These are phyloP conservation scores for Hibiscus trionum DNA, from an alignment of 345 rosid genomes.

Conservation along the genomic window DNA sequence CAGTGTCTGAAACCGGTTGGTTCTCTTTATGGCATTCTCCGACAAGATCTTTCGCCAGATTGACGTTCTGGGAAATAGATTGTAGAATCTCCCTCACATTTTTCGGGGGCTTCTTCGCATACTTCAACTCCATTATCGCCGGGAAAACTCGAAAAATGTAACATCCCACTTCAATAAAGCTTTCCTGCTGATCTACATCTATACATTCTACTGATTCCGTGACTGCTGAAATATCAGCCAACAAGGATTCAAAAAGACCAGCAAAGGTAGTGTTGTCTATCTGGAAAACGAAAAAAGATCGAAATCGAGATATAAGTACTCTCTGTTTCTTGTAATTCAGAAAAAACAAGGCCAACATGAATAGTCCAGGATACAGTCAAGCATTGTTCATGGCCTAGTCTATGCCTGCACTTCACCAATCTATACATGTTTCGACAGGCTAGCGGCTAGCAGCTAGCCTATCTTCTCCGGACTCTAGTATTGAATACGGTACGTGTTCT, in stretches of 20 bases:
- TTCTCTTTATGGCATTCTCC: slow-evolving; percentile 19
- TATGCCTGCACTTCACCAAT: background rate
- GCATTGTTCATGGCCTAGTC: background rate
- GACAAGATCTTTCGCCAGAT: slow-evolving; percentile 41
- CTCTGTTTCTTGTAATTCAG: background rate
- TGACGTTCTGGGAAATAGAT: slow-evolving; percentile 40
- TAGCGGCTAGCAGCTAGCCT: background rate
- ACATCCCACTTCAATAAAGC: slow-evolving; percentile 44
- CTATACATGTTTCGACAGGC: background rate
- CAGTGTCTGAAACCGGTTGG: slow-evolving; percentile 26
- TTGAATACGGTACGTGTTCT: background rate
- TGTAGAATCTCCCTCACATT: slow-evolving; percentile 40
- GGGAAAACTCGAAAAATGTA: slow-evolving; percentile 58
- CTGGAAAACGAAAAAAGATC: slow-evolving; percentile 24
- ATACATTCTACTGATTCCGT: slow-evolving; percentile 31
- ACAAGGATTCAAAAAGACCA: slow-evolving; percentile 30
- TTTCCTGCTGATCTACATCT: slow-evolving; percentile 36
- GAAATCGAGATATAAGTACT: background rate
- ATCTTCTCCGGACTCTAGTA: background rate
- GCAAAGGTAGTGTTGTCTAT: slow-evolving; percentile 22
- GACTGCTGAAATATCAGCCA: slow-evolving; percentile 47
- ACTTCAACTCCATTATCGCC: slow-evolving; percentile 64
- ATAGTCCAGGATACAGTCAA: background rate
- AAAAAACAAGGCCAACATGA: background rate
- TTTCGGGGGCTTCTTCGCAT: slow-evolving; percentile 25